A percentile compares a stretch with the other conserved stretches of the same genome.
Conservation (phyloP, 2,329 filamentous ascomycete genomes). For the Cercospora sp. region DNA sequence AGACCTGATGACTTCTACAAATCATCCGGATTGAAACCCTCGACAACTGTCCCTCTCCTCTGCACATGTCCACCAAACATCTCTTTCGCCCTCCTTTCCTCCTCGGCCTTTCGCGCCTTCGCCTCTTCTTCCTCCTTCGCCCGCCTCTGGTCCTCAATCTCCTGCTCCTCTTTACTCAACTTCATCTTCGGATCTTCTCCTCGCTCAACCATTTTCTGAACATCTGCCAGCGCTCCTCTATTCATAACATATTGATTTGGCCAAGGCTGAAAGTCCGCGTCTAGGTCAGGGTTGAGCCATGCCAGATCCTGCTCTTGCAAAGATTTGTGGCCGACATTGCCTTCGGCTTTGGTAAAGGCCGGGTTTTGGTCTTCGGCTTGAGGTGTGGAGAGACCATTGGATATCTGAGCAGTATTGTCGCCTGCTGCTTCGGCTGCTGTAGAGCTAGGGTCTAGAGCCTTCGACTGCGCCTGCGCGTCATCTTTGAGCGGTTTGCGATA, state of each 20-base stretch:
- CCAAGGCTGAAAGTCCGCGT: conserved; percentile 69
- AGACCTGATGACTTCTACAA: conserved; percentile 12
- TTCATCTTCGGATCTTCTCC: conserved; percentile 59
- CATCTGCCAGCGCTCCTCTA: conserved; percentile 62
- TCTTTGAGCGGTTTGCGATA: conserved; percentile 36
- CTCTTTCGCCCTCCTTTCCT: conserved; percentile 17
- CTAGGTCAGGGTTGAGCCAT: conserved; percentile 46
- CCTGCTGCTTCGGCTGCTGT: conserved; percentile 8
- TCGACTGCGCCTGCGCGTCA: conserved; percentile 12
- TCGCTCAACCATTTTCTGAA: conserved; percentile 61
- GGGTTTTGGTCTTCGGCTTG: conserved; percentile 21
- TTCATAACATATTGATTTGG: conserved; percentile 69
- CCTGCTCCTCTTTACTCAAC: conserved; percentile 47
- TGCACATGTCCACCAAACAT: conserved; percentile 19
- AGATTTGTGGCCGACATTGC: conserved; percentile 24
- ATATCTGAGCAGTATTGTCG: conserved; percentile 23
- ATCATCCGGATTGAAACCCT: conserved; percentile 41
- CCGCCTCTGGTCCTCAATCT: conserved; percentile 38
- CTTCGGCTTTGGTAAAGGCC: conserved; percentile 16
- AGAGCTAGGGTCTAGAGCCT: background rate
- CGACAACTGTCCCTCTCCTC: conserved; percentile 27
- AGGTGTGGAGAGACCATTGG: conserved; percentile 37
- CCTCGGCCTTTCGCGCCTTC: conserved; percentile 36
- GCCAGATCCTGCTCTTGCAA: conserved; percentile 41
- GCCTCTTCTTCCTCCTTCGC: conserved; percentile 45